Evolutionary conservation across 176 grass and related monocot genomes (phyloP).

Genomic region (Dactylis glomerata): DNA sequence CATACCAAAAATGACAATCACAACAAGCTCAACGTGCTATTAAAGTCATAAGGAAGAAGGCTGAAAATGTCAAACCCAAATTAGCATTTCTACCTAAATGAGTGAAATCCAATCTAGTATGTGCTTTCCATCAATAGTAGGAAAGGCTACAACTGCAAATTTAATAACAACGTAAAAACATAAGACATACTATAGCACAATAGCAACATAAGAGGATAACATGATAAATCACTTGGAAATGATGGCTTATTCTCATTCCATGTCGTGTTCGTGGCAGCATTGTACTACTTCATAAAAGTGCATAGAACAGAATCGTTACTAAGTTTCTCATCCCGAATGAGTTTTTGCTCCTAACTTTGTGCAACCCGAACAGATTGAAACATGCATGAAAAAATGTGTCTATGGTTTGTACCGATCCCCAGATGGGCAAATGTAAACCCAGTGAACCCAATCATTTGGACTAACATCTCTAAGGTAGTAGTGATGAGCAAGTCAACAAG

Average conservation of each 20-base stretch:
- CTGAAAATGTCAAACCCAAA: neutral
- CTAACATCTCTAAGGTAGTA: neutral
- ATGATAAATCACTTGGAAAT: neutral
- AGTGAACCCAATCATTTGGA: neutral
- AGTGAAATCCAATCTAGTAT: neutral
- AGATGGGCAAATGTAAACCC: neutral
- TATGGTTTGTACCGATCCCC: neutral
- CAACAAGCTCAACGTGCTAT: neutral
- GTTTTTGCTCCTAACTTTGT: neutral
- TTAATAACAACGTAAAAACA: neutral
- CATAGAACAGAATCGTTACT: neutral
- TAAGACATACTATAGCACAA: neutral
- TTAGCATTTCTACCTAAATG: neutral
- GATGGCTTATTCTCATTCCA: neutral
- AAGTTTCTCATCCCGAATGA: neutral
- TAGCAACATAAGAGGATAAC: neutral
- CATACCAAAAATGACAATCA: neutral
- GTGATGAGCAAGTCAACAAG: neutral
- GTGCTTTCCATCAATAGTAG: neutral
- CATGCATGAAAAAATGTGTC: constrained; percentile 3
- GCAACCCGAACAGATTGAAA: neutral
- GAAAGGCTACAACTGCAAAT: neutral
- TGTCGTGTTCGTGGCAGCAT: neutral
- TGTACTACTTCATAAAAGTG: neutral
- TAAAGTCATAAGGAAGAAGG: neutral